Evolutionary conservation across 1,139 yeast species (phyloP).

Genomic region (Saccharomyces hybrid): DNA sequence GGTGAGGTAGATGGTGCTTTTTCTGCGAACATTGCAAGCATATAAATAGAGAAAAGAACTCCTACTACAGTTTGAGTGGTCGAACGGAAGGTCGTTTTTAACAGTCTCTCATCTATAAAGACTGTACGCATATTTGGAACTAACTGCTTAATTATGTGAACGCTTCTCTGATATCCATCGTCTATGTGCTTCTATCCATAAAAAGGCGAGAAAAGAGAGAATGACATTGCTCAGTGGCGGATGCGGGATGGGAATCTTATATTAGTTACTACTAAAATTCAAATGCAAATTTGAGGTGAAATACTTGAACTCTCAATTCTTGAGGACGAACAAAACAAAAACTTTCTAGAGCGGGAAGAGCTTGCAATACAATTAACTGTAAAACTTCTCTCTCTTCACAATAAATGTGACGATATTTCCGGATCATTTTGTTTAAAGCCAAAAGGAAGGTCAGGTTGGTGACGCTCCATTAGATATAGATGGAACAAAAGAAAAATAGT

Average conservation of each 20-base stretch:
- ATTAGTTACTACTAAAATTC: not conserved
- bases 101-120: not conserved
- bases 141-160: not conserved
- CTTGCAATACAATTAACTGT: not conserved
- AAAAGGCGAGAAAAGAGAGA: not conserved
- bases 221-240: not conserved
- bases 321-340: not conserved
- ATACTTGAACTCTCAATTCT: too few species aligned
- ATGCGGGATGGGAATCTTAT: not conserved
- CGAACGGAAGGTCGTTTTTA: not conserved
- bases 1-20: not conserved
- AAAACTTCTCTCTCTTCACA: not conserved
- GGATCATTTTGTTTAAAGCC: too few species aligned
- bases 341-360: not conserved
- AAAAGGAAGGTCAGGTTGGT: not conserved
- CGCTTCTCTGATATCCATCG: not conserved
- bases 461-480: not conserved
- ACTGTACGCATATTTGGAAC: not conserved
- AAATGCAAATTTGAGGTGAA: not conserved
- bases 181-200: not conserved
- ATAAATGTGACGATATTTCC: not conserved
- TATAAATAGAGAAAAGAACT: not conserved
- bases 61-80: not conserved
- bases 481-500: not conserved
- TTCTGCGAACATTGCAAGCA: not conserved